Conservation (phyloP, 169 alveolate species). For the Besnoitia besnoiti region DNA sequence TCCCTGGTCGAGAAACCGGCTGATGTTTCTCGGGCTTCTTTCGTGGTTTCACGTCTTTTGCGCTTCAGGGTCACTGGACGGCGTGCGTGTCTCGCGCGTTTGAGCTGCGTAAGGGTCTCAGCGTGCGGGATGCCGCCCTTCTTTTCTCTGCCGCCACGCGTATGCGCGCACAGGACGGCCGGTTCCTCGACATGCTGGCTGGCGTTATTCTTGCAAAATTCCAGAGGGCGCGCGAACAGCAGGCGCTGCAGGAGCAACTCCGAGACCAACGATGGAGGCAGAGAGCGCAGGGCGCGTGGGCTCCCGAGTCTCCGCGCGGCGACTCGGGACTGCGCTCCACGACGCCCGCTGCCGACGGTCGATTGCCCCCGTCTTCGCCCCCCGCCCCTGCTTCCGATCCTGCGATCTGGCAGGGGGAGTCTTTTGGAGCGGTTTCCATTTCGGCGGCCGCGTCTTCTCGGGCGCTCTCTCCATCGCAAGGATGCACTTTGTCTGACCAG, state of each 20-base stretch:
- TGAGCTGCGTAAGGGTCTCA: neutral
- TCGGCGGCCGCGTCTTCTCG: neutral
- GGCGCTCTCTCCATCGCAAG: neutral
- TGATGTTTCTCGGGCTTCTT: no score
- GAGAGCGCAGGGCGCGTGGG: neutral
- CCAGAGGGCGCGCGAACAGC: neutral
- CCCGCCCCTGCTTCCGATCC: neutral
- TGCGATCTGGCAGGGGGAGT: no score
- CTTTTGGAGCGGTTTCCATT: neutral
- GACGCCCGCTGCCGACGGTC: neutral
- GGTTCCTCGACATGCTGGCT: constrained; percentile 20
- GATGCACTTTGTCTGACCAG: no score
- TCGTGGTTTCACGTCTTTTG: no score
- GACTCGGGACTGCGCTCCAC: neutral
- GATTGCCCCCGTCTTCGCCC: neutral
- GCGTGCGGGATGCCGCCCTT: constrained; percentile 26
- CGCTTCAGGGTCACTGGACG: constrained; percentile 31
- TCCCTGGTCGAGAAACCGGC: no score
- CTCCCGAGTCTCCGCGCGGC: neutral
- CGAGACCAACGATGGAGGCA: neutral
- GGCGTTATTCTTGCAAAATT: neutral
- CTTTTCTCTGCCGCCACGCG: neutral
- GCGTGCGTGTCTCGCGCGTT: constrained; percentile 5
- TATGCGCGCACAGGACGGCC: constrained; percentile 12
- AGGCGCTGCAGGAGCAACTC: constrained; percentile 10